Evolutionary conservation across 345 rosid genomes (phyloP).

Genomic region (Brassica nigra): DNA sequence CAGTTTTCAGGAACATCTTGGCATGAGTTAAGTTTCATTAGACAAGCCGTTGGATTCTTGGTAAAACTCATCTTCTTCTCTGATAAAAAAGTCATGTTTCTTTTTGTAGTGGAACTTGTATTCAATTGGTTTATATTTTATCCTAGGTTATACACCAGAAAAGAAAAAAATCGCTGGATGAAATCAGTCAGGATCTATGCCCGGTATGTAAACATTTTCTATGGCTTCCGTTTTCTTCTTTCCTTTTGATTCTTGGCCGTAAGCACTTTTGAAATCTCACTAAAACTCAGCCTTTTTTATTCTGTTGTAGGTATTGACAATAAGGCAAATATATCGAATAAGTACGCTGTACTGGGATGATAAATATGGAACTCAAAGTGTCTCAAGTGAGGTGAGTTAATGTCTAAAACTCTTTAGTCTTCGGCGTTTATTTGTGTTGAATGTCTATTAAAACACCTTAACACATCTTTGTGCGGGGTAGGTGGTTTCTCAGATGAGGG

Average conservation of each 20-base stretch:
- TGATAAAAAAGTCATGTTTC: not conserved
- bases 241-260: not conserved
- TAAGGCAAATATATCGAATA: slow-evolving; percentile 94
- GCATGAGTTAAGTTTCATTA: slow-evolving; percentile 91
- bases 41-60: slow-evolving; percentile 99
- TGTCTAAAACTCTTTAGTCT: not conserved
- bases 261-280: slow-evolving; percentile 13
- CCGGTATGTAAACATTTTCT: slow-evolving; percentile 55
- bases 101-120: slow-evolving; percentile 5
- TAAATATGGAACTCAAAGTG: slow-evolving; percentile 96
- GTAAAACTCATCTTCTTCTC: slow-evolving; percentile 42
- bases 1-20: slow-evolving; percentile 98
- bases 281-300: not conserved
- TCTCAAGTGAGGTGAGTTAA: slow-evolving; percentile 80
- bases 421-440: not conserved
- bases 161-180: slow-evolving; percentile 85
- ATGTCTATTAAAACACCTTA: slow-evolving; percentile 1
- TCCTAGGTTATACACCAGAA: slow-evolving; percentile 95
- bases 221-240: slow-evolving; percentile 17
- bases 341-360: slow-evolving; percentile 99
- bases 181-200: slow-evolving; percentile 88
- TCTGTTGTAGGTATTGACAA: slow-evolving; percentile 69
- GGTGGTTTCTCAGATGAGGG: slow-evolving; percentile 91
- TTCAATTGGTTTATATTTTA: not conserved
- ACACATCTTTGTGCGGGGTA: slow-evolving; percentile 35